phyloP scores from a whole-genome alignment of 148 eudicot genomes.

The Amaranthus cruentus region DNA sequence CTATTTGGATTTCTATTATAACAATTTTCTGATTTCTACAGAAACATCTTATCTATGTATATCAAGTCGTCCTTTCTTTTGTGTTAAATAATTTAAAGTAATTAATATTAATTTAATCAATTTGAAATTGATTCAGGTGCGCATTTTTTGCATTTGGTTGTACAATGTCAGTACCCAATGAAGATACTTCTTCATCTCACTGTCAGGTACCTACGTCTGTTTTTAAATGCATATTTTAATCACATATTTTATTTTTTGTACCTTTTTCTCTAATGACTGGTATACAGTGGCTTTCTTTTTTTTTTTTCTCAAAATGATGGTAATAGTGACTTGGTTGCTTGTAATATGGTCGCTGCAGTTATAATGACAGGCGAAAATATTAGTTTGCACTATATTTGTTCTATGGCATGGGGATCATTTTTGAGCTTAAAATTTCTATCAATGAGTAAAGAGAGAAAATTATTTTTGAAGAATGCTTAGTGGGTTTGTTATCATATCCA shows the following conservation, averaged over 20 bases:
- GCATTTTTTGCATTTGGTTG: background rate
- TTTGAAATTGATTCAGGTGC: background rate
- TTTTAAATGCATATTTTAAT: background rate
- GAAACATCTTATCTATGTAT: too few species aligned
- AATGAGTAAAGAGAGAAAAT: background rate
- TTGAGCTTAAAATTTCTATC: too few species aligned
- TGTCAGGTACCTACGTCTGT: conserved; percentile 19
- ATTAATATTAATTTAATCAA: too few species aligned
- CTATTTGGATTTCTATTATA: too few species aligned
- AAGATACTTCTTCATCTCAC: conserved; percentile 19
- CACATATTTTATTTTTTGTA: background rate
- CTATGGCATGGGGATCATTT: background rate
- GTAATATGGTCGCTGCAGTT: background rate
- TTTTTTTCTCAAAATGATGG: background rate
- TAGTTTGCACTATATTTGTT: background rate
- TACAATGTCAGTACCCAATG: conserved; percentile 21
- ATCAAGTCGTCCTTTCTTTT: too few species aligned
- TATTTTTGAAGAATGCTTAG: background rate
- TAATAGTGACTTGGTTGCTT: background rate
- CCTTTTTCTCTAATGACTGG: background rate
- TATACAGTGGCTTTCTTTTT: background rate
- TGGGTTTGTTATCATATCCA: background rate
- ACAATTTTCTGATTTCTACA: too few species aligned
- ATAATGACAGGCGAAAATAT: background rate
- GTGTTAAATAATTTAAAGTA: too few species aligned